Base-by-base conservation (phyloP, 179 eudicot species). In the Heliamphora pulchella region DNA sequence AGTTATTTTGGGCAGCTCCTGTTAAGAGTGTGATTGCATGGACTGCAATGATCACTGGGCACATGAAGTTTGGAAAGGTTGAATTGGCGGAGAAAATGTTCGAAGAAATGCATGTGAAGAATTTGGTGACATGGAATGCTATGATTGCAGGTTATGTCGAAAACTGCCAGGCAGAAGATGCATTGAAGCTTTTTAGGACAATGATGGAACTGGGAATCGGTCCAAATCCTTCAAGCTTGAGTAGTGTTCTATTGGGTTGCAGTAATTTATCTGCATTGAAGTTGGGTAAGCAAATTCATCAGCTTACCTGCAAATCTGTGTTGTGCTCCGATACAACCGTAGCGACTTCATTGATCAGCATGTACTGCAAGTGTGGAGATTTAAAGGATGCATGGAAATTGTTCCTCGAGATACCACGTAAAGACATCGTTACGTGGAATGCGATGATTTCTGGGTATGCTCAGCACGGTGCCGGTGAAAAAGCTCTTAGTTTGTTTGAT, bases 361-460 rank as follows among this genome's bases (percentile, higher is more conserved):
- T 92, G 98, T 94, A 94, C 81, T 74, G 90, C 82, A 94, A 94
- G 79, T 94, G 98, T 64, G 97, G 98, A 76, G 89, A 80, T 68
- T 82, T 94, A 74, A 89, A 89, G 22, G 91, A 86, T 58, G 93
- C 91, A 1, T 78, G 86, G 88, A 87, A 86, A 51, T 79, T 91
- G 85, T 94, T 94, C 80, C 62, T 41, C 59, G 90, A 89, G 80
- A 88, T 93, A 81, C 84, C 84, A 17, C 79, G 82, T 62, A 91
- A 83, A 87, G 97, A 92, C 68, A 80, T 89, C 80, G 96, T 90
- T 31, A 80, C 94, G 41, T 94, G 97, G 97, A 94, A 93, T 74
- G 85, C 98, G 10, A 90, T 94, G 97, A 92, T 94, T 77, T 94
- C 93, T 48, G 98, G 93, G 63, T 88, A 78, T 79, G 98, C 97